Evolutionary conservation across 495 filamentous ascomycete species (phyloP).

Genomic region (Aspergillus steynii): DNA sequence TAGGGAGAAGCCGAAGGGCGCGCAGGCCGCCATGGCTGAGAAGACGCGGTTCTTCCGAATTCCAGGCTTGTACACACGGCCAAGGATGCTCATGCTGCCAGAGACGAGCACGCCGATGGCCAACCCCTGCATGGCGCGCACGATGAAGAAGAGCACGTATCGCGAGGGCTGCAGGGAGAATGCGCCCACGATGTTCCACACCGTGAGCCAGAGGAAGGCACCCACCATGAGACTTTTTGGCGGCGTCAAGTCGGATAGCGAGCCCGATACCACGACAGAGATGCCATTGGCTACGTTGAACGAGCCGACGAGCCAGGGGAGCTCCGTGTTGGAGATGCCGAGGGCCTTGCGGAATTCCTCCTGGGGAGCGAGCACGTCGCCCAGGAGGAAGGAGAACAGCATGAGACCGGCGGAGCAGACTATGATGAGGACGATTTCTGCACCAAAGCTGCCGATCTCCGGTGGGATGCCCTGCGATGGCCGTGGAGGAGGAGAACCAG

Average conservation of each 20-base stretch:
- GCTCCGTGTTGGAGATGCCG: constrained; percentile 37
- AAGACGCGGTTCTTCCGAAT: constrained; percentile 38
- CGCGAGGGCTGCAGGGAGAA: constrained; percentile 32
- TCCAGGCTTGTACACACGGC: constrained; percentile 33
- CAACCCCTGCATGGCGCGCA: constrained; percentile 37
- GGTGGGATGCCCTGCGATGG: constrained; percentile 34
- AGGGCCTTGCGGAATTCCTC: constrained; percentile 31
- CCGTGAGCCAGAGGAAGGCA: constrained; percentile 43
- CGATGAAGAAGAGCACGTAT: constrained; percentile 30
- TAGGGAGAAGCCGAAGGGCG: constrained; percentile 35
- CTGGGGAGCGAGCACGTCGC: constrained; percentile 44
- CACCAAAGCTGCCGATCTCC: constrained; percentile 33
- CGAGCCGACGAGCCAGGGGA: constrained; percentile 46
- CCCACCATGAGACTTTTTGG: constrained; percentile 44
- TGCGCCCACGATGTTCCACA: constrained; percentile 45
- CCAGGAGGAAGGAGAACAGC: constrained; percentile 47
- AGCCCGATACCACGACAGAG: constrained; percentile 46
- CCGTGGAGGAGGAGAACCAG: constrained; percentile 6
- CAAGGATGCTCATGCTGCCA: constrained; percentile 34
- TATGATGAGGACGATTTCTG: constrained; percentile 41
- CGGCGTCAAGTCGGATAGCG: constrained; percentile 42
- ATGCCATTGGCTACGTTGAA: constrained; percentile 43
- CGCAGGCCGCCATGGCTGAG: constrained; percentile 32
- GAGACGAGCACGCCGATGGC: constrained; percentile 34
- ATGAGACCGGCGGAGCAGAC: constrained; percentile 48